Conservation (phyloP, 2,329 filamentous ascomycete genomes). For the Xylaria hypoxylon region DNA sequence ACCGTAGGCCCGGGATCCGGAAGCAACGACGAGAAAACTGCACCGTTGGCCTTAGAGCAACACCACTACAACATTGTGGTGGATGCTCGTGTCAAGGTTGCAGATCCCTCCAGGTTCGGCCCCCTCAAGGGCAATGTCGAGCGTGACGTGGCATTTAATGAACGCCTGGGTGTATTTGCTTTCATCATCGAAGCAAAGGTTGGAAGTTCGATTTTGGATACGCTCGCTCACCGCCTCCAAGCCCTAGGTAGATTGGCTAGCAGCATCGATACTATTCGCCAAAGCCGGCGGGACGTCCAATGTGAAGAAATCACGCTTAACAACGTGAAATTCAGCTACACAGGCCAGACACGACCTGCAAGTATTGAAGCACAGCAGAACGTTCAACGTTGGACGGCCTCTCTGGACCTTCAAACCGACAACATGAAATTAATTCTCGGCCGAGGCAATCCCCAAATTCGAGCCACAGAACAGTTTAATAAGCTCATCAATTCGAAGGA, state of each 20-base stretch:
- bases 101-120: constrained; percentile 65
- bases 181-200: constrained; percentile 69
- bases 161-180: constrained; percentile 70
- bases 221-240: constrained; percentile 70
- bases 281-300: constrained; percentile 64
- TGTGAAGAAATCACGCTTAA: constrained; percentile 71
- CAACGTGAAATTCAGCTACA: constrained; percentile 77
- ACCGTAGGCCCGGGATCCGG: constrained; percentile 27
- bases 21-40: constrained; percentile 14
- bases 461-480: constrained; percentile 71
- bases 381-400: constrained; percentile 62
- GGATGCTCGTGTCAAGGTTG: constrained; percentile 67
- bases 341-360: constrained; percentile 48
- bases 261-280: constrained; percentile 74
- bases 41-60: constrained; percentile 38
- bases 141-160: constrained; percentile 71
- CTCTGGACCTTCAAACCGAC: constrained; percentile 66
- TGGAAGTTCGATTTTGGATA: constrained; percentile 68
- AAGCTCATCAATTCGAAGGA: constrained; percentile 54
- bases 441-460: constrained; percentile 73
- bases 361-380: constrained; percentile 37
- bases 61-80: constrained; percentile 55
- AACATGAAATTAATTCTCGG: constrained; percentile 70
- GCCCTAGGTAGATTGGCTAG: constrained; percentile 77
- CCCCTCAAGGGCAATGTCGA: constrained; percentile 68